These are phyloP conservation scores for Groenewaldozyma salmanticensis DNA, from an alignment of 805 yeast genomes.

Conservation along the genomic window DNA sequence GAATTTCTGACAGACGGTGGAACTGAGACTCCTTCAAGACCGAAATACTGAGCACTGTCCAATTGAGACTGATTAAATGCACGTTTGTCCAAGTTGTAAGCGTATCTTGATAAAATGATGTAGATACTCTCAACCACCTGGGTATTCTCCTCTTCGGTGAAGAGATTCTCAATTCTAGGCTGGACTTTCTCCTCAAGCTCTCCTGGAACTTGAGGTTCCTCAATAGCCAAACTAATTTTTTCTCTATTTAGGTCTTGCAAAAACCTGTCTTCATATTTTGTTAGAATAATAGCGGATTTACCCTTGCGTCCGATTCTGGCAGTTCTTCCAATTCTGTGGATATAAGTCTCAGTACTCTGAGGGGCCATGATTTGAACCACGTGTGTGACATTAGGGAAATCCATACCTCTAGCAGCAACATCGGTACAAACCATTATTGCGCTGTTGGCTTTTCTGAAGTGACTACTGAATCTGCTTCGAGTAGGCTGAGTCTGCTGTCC, in stretches of 20 bases:
- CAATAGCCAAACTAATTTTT: not conserved
- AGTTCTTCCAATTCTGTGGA: constrained; percentile 93
- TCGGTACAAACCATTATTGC: constrained; percentile 77
- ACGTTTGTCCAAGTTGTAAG: not conserved
- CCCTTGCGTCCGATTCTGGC: constrained; percentile 87
- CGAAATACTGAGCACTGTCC: not conserved
- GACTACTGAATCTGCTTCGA: constrained; percentile 51
- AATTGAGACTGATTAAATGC: not conserved
- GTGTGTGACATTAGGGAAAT: constrained; percentile 78
- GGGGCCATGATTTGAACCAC: constrained; percentile 82
- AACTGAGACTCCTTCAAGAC: not conserved
- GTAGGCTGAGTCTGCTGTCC: constrained; percentile 64
- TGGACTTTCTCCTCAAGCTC: not conserved
- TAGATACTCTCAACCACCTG: not conserved
- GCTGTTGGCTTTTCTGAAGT: constrained; percentile 37
- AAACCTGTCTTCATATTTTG: not conserved
- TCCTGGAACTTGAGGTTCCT: not conserved
- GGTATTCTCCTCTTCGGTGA: not conserved
- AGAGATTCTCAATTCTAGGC: not conserved
- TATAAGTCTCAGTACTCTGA: constrained; percentile 62
- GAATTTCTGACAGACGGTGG: not conserved
- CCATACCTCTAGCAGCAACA: constrained; percentile 96
- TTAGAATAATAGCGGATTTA: constrained; percentile 45
- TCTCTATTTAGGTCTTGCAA: not conserved
- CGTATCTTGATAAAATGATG: not conserved